Evolutionary conservation across 2,329 filamentous ascomycete genomes (phyloP), one percentile per base, ranked within the genome.

Genomic region (Aphanocladium album): DNA sequence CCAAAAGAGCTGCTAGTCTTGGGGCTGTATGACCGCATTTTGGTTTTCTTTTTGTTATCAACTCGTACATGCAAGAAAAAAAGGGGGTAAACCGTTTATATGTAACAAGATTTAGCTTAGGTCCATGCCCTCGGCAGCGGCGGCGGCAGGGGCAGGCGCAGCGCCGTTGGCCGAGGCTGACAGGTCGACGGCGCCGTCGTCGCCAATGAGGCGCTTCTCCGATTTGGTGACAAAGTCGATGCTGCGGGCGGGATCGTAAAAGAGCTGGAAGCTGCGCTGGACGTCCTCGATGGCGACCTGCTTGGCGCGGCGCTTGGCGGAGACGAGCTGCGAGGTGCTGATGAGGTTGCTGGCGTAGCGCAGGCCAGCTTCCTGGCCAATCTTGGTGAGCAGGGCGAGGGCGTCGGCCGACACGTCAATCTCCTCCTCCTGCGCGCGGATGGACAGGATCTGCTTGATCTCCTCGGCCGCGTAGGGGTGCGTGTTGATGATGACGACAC

Each of bases 341-440:
- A 99, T 97, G 60, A 99, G 87, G 73, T 99, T 97, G 79, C 91
- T 96, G n/a, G 93, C 93, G 73, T 99, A 99, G 67, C 95, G 84
- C 55, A 99, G 81, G 25, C 93, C 93, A 1, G 92, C 88, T 74
- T 99, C 95, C 70, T 93, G 85, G 33, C 93, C 95, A 68, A 98
- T 96, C 80, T 98, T 98, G 64, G 95, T 96, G 41, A 99, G 84
- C 16, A 99, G 83, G 1, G 93, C 93, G 14, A 99, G 83, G 0
- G 95, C 93, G 72, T 98, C 93, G 6, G 93, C 83, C 0, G 90
- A 90, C 37, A 97, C 79, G 64, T 99, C 95, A 53, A 99, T 88
- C 73, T 99, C 95, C 73, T 99, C 95, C 75, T 99, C 95, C 71
- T 93, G 89, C 11, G 95, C 95, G 62, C 95, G 87, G 73, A 99